Conservation (phyloP, 495 filamentous ascomycete genomes). For the Neurospora africana region DNA sequence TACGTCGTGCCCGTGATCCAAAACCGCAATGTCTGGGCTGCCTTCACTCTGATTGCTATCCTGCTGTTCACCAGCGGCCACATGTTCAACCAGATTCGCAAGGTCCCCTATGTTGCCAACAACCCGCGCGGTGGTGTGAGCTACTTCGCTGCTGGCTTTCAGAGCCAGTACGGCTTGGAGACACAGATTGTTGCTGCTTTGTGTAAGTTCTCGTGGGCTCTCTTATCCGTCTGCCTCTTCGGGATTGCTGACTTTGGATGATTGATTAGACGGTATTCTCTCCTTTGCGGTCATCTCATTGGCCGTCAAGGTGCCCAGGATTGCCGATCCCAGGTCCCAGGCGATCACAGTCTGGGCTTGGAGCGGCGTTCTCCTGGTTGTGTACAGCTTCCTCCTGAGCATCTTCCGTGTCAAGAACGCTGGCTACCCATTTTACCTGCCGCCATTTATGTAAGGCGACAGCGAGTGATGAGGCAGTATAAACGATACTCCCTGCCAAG, state of each 20-base stretch:
- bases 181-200: conserved; percentile 92
- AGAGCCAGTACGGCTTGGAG: conserved; percentile 90
- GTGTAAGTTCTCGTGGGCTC: conserved; percentile 52
- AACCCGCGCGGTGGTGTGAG: conserved; percentile 77
- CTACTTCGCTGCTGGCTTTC: conserved; percentile 91
- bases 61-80: conserved; percentile 93
- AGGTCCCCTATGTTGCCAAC: conserved; percentile 86
- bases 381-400: conserved; percentile 90
- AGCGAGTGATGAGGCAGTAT: background rate
- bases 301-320: conserved; percentile 82
- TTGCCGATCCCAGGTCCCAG: conserved; percentile 65
- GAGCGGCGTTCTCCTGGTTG: conserved; percentile 63
- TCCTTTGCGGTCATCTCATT: conserved; percentile 84
- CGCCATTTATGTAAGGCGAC: conserved; percentile 56
- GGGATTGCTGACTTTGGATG: background rate
- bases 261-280: conserved; percentile 67
- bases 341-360: conserved; percentile 75
- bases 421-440: conserved; percentile 88
- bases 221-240: background rate
- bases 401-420: conserved; percentile 91
- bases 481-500: background rate
- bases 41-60: conserved; percentile 76
- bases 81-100: conserved; percentile 99
- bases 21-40: conserved; percentile 90
- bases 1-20: conserved; percentile 78